Percentiles rank a stretch among this genome's conserved stretches.
Conservation (phyloP, 306 rosid genomes). For the Vigna nakashimae region DNA sequence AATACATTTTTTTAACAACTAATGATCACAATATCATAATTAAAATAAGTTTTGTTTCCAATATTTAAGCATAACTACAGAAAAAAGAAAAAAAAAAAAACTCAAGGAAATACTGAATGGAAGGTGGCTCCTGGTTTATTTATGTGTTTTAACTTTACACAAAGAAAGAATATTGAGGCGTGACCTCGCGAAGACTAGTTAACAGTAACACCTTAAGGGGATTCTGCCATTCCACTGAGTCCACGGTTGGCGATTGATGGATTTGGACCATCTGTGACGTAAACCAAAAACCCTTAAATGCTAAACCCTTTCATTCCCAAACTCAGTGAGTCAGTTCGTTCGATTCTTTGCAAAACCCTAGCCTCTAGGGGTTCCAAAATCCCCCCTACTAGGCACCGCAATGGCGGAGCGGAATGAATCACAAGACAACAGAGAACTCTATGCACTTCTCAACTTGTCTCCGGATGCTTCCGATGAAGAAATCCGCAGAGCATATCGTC, state of each 20-base stretch:
- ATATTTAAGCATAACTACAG: too few relatives aligned
- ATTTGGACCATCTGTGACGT: constrained; percentile 38
- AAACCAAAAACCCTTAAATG: constrained; percentile 45
- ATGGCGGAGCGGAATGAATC: constrained; percentile 66
- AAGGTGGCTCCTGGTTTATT: too few relatives aligned
- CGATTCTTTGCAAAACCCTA: constrained; percentile 61
- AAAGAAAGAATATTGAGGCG: too few relatives aligned
- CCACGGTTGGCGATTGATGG: neutral
- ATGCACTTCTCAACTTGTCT: constrained; percentile 82
- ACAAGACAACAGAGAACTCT: constrained; percentile 74
- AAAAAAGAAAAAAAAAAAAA: too few relatives aligned
- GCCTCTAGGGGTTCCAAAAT: neutral
- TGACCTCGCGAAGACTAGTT: too few relatives aligned
- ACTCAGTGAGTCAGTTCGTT: neutral
- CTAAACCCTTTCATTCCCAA: constrained; percentile 43
- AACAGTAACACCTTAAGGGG: too few relatives aligned
- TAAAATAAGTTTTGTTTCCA: too few relatives aligned
- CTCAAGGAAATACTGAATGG: too few relatives aligned
- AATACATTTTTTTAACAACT: too few relatives aligned
- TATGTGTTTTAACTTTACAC: too few relatives aligned
- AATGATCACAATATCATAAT: too few relatives aligned
- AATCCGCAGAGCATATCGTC: constrained; percentile 94
- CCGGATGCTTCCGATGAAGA: constrained; percentile 98
- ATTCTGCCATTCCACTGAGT: too few relatives aligned
- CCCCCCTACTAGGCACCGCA: constrained; percentile 11